phyloP scores from a whole-genome alignment of 345 rosid genomes.

The Bretschneidera sinensis region DNA sequence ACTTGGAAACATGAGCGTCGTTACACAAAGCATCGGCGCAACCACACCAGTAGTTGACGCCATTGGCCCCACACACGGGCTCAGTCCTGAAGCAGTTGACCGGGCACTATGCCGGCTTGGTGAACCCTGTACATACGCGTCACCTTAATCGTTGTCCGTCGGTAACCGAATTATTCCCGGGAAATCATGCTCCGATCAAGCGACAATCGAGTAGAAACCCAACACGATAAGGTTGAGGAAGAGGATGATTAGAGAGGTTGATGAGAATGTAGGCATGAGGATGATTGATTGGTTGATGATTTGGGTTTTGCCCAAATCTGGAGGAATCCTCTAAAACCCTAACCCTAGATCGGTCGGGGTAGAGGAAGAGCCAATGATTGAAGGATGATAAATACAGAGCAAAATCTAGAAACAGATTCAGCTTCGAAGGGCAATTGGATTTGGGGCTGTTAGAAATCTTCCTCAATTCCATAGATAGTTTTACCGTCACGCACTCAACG shows the following conservation, averaged over 20 bases:
- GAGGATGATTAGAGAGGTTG: constrained; percentile 6
- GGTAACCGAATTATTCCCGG: constrained; percentile 28
- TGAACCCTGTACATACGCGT: constrained; percentile 32
- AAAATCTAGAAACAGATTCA: background rate
- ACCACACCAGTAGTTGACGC: constrained; percentile 97
- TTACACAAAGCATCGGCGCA: constrained; percentile 74
- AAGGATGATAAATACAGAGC: background rate
- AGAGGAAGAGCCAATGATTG: no score
- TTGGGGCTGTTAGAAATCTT: no score
- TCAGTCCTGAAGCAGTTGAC: constrained; percentile 76
- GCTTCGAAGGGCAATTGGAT: background rate
- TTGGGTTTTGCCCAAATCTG: background rate
- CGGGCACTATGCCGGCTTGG: constrained; percentile 56
- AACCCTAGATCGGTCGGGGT: background rate
- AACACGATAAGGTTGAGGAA: constrained; percentile 12
- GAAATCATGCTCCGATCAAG: constrained; percentile 22
- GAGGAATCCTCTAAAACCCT: background rate
- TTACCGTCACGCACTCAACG: no score
- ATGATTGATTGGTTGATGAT: background rate
- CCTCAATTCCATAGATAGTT: no score
- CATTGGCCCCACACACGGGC: constrained; percentile 85
- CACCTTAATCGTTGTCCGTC: constrained; percentile 22
- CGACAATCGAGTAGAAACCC: constrained; percentile 19
- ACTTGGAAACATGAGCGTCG: constrained; percentile 56
- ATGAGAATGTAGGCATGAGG: constrained; percentile 15